phyloP scores from a whole-genome alignment of 768 basidiomycete species.

The Fomitopsis pulvina region DNA sequence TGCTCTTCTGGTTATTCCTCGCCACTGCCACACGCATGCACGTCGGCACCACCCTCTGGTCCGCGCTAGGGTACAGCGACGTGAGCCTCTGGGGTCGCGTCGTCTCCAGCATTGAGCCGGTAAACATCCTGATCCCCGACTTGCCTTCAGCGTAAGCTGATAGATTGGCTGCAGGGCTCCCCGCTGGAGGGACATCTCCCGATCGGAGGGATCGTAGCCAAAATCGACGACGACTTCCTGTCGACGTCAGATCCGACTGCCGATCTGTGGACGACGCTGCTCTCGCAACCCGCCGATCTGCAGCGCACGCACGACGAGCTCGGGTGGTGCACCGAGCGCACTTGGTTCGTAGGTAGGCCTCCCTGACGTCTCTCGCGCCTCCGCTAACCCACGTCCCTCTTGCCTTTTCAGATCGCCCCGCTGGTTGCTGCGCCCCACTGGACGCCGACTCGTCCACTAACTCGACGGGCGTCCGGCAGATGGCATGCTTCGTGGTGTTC shows the following conservation, averaged over 20 bases:
- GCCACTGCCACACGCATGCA: conserved; percentile 26
- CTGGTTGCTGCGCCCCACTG: conserved; percentile 16
- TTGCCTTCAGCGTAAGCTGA: background rate
- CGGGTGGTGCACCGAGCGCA: conserved; percentile 58
- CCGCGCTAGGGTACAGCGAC: conserved; percentile 44
- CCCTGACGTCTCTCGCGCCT: background rate
- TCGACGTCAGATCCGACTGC: conserved; percentile 18
- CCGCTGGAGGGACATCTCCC: conserved; percentile 51
- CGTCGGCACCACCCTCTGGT: conserved; percentile 10
- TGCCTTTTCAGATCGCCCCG: conserved; percentile 21
- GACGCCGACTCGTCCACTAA: background rate
- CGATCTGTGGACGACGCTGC: conserved; percentile 43
- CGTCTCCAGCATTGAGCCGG: conserved; percentile 47
- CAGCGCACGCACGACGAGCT: conserved; percentile 9
- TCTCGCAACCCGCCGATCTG: conserved; percentile 20
- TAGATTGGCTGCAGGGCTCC: conserved; percentile 40
- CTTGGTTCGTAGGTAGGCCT: conserved; percentile 25
- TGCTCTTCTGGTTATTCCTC: conserved; percentile 50
- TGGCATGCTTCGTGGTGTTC: conserved; percentile 40
- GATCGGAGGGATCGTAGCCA: conserved; percentile 52
- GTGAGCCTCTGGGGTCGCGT: conserved; percentile 44
- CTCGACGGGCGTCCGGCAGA: too few relatives aligned
- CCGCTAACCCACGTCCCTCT: background rate
- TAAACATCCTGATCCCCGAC: conserved; percentile 16
- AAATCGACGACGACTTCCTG: conserved; percentile 57